Evolutionary conservation across 1,284 basidiomycete species (phyloP), one percentile per base, ranked within the genome.

Genomic region (Fistulina hepatica): DNA sequence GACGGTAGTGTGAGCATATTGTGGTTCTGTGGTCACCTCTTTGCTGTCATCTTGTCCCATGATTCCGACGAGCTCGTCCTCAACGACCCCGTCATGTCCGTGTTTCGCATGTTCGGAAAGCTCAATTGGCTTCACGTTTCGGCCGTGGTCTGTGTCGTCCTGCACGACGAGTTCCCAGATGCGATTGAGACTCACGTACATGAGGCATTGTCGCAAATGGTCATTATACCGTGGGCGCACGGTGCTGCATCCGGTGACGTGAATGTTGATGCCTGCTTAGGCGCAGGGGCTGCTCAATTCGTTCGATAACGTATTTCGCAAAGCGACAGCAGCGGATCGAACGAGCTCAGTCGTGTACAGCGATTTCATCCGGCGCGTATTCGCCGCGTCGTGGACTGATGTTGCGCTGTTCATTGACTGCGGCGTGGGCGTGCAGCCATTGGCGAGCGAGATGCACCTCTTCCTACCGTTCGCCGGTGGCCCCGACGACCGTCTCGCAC

Each of bases 401-500:
- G 76, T 92, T 16, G 90, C 81, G 2, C 59, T 95, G 21, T 88
- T 90, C 55, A 71, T 93, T 39, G 89, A 93, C 49, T 66, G 73
- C 22, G 69, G 71, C 4, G 44, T 59, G 16, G 51, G 41, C 46
- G 33, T 54, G 33, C 43, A 50, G 7, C 40, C 39, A 33, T 34
- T 43, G 6, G 48, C 39, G 34, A 51, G 42, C 21, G 46, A 52
- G 22, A 73, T 79, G 47, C 85, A 86, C 48, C 57, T 92, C 36
- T 81, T 92, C 61, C 56, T 94, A 25, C 83, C 86, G 1, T 95
- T 94, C 71, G 82, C 91, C 54, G 92, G 91, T 35, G 92, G 92
- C 0, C 81, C 88, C 0, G 92, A 97, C 56, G 92, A 95, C 53
- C 75, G 92, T 2, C 69, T 88, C 7, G 86, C 89, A 1, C 65